Evolutionary conservation across 257 asterid species (phyloP), one percentile per base, ranked within the genome.

Genomic region (Thymus mandschuricus): DNA sequence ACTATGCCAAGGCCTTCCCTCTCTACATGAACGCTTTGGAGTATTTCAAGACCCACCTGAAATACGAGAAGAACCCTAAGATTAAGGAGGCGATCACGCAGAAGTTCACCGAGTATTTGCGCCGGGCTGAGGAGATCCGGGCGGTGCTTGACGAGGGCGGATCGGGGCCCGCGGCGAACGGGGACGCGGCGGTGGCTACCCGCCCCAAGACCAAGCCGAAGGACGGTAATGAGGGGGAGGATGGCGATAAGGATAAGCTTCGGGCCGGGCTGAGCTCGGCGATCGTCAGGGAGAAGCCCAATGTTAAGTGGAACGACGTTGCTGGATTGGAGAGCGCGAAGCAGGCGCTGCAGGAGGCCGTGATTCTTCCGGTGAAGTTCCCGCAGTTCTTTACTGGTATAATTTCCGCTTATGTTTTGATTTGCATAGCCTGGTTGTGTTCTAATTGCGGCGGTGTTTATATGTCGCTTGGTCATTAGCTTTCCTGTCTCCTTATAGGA

Each of bases 291-390:
- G 99, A 95, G 60, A 95, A 92, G 75, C 99, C 99, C 3, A 92
- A 95, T 81, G 92, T 95, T 2, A 95, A 92, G 88, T 95, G 99
- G 99, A 89, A 76, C 55, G 99, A 95, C 83, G 99, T 95, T 8
- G 99, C 99, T 55, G 99, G 99, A 50, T 79, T 95, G 86, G 99
- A 95, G 79, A 95, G 99, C 60, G 99, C 99, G 0, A 95, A 95
- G 80, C 99, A 95, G 87, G 87, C 99, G 27, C 75, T 95, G 79
- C 97, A 92, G 86, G 99, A 95, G 76, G 99, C 99, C 1, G 99
- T 95, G 43, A 95, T 95, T 83, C 85, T 95, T 58, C 99, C 99
- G 2, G 99, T 95, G 48, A 95, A 95, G 75, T 95, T 95, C 72
- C 99, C 99, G 2, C 99, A 95, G 77, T 95, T 95, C 72, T 95